A percentile compares a stretch with the other conserved stretches of the same genome.
Evolutionary conservation across 2,329 filamentous ascomycete species (phyloP).

Genomic region (Chrysoporthe austroafricana): DNA sequence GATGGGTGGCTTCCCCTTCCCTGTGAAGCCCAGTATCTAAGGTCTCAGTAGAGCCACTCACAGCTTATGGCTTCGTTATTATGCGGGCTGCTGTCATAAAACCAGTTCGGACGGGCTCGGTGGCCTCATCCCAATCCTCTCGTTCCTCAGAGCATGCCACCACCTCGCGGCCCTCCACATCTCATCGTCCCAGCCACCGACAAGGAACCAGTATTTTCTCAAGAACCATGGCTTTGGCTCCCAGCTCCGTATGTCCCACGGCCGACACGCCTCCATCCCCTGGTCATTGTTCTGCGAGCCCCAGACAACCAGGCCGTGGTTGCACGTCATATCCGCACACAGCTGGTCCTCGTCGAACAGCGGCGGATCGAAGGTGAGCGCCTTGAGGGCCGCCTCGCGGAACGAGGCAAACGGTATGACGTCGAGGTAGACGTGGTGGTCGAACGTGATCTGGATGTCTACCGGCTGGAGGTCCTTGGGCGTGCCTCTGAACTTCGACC

Average conservation of each 20-base stretch:
- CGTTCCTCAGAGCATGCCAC: slow-evolving; percentile 37
- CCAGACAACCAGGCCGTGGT: slow-evolving; percentile 44
- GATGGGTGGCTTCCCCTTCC: too few relatives aligned
- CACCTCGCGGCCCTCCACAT: slow-evolving; percentile 39
- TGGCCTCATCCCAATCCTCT: slow-evolving; percentile 9
- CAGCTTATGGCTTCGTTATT: neutral
- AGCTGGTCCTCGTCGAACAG: slow-evolving; percentile 42
- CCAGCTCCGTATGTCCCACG: slow-evolving; percentile 50
- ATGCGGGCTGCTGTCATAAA: neutral
- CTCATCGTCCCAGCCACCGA: slow-evolving; percentile 43
- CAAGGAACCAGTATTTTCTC: slow-evolving; percentile 44
- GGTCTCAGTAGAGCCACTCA: neutral
- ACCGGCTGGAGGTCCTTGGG: slow-evolving; percentile 38
- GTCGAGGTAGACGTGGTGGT: slow-evolving; percentile 43
- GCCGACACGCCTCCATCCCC: slow-evolving; percentile 42
- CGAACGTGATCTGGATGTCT: slow-evolving; percentile 39
- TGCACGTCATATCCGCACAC: slow-evolving; percentile 40
- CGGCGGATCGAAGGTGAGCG: slow-evolving; percentile 33
- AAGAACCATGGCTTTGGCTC: slow-evolving; percentile 49
- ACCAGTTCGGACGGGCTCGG: neutral
- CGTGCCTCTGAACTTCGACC: slow-evolving; percentile 33
- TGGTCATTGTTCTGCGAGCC: slow-evolving; percentile 36
- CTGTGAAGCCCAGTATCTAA: neutral
- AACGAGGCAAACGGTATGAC: slow-evolving; percentile 41
- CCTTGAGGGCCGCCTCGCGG: slow-evolving; percentile 37